Evolutionary conservation across 164 flowering plant genomes (phyloP), one percentile per base, ranked within the genome.

Genomic region (Nymphaea thermarum): DNA sequence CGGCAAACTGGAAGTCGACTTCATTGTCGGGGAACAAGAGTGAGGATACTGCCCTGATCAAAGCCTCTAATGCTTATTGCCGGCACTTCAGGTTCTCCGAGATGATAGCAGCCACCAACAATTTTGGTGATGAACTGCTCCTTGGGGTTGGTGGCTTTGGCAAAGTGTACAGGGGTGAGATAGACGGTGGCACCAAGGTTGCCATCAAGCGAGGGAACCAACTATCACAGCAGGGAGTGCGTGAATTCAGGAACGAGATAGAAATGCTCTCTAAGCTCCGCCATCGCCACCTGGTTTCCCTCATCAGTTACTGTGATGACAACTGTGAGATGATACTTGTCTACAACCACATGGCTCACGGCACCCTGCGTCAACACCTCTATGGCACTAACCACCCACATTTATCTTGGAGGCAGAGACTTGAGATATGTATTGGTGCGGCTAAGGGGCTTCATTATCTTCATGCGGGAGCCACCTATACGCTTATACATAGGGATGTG

Each of bases 401-500:
- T 2, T 79, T 80, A 3, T 6, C 76, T 0, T 84, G 87, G 85
- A 71, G 71, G 43, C 82, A 69, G 36, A 67, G 84, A 12, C 77
- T 82, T n/a, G 61, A 71, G 63, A 77, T 80, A 43, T 78, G 82
- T 69, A 65, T 80, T 2, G 87, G 85, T 0, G 81, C 81, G 0
- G 85, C 82, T 0, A 74, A 74, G 1, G 85, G 85, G 16, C 64
- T 83, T 4, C 78, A 82, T 25, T 80, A 82, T 60, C 83, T 83
- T 16, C 87, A 83, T 51, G 43, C 74, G 0, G 79, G 80, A 6
- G 72, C 79, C 1, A 73, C 66, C 43, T 43, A 71, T 43, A 60
- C 68, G 5, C 65, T 83, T 67, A 81, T 83, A 16, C 84, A 83
- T 70, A 81, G 87, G 4, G 87, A 83, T 67, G 73, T 83, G 3